These are phyloP conservation scores for Ganoderma leucocontextum DNA, from an alignment of 1,284 basidiomycete genomes.

Conservation along the genomic window DNA sequence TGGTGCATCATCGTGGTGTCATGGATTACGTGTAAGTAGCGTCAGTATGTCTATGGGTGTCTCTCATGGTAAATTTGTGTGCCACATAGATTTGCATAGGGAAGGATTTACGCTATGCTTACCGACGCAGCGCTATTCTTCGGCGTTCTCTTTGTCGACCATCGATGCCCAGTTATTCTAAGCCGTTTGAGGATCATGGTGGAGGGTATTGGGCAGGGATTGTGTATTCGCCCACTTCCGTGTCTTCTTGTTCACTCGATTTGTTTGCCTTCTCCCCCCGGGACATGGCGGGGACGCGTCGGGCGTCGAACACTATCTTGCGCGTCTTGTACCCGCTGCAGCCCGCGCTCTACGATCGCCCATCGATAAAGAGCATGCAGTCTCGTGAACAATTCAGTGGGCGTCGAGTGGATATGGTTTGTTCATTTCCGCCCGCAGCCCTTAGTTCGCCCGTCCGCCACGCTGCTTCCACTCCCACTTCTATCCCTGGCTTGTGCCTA, in stretches of 20 bases:
- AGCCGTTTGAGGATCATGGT: neutral
- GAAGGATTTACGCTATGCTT: neutral
- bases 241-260: neutral
- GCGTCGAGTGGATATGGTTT: constrained; percentile 1
- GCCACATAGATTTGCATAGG: neutral
- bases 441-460: neutral
- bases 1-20: neutral
- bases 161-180: neutral
- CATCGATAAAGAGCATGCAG: constrained; percentile 15
- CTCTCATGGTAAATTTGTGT: constrained; percentile 10
- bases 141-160: too few species aligned
- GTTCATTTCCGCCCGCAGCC: constrained; percentile 17
- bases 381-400: constrained; percentile 16
- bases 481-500: neutral
- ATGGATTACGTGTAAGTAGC: constrained; percentile 6
- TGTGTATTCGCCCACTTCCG: neutral
- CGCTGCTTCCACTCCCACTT: neutral
- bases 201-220: neutral
- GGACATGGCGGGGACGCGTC: neutral
- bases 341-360: constrained; percentile 10
- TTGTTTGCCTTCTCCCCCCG: neutral
- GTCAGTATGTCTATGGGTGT: neutral
- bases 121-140: neutral
- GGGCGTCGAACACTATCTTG: neutral
- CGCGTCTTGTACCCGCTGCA: constrained; percentile 10